Base-by-base conservation (phyloP, 2,329 filamentous ascomycete genomes). In the Sclerotinia borealis region DNA sequence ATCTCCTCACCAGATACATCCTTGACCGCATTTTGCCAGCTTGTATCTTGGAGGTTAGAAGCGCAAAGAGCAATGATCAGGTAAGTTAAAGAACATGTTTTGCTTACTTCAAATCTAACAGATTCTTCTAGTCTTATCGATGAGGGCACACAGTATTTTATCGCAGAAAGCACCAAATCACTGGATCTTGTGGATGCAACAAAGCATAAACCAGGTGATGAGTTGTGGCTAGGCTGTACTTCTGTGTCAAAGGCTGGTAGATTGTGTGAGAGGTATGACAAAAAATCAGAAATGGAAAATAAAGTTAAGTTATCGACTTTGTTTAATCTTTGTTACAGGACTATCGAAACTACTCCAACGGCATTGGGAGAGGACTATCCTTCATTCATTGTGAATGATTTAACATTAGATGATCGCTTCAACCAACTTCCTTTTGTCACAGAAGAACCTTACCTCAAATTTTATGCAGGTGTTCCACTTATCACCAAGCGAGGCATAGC, bases 91-190 rank as follows among this genome's bases (percentile, higher is more conserved):
- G 22, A 17, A 4, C 22, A 15, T 22, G n/a, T 34, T 39, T 8
- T 9, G 15, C 17, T 47, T 29, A 17, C 8, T 43, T 39, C 17
- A 34, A n/a, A 47, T n/a, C 65, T 71, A 52, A 71, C 48, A 52
- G 7, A 55, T 13, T 31, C 19, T 11, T 17, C 15, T 29, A 73
- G 80, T 56, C 72, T 84, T 22, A 78, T 82, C 59, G 79, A 80
- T 65, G 71, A 72, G 6, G 72, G 75, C 3, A 76, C 74, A 13
- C 80, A 83, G 72, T 82, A 79, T 62, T 77, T 84, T 55, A 75
- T 84, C 48, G 80, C 80, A 43, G 81, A 84, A 68, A 78, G 79
- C 10, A 83, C 81, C 1, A 76, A 75, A 51, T 79, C 77, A 1
- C 67, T 81, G 4, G 77, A 78, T 50, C 63, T 74, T 10, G 52